Base-by-base conservation (phyloP, 2,329 filamentous ascomycete genomes). In the Phyllosticta citriasiana region DNA sequence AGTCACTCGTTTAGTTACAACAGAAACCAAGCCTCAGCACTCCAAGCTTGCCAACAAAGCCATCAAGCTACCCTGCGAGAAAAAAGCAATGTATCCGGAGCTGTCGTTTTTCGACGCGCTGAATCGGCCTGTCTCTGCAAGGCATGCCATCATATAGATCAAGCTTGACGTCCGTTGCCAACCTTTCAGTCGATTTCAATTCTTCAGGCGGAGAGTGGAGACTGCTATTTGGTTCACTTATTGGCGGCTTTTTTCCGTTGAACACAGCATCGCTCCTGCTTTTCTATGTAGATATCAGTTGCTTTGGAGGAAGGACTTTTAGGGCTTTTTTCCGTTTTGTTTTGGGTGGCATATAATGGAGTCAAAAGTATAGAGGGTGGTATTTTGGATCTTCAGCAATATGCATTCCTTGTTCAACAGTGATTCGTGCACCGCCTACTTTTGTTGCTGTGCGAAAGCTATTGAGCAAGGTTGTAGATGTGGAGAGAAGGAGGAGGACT, bases 321-420 rank as follows among this genome's bases (percentile, higher is more conserved):
- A 55, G 26, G 27, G 30, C 26, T 59, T 10, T 35, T 58, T 58
- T 58, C 22, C 27, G 27, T 52, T 47, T 60, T 55, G 54, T 47
- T 60, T 55, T 50, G 58, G 33, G 58, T 40, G 58, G 58, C 58
- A 60, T 60, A 55, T 50, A 52, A 53, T 60, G 58, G 58, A 60
- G 58, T 60, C 53, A 60, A 60, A 60, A 60, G 58, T 60, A 60
- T 60, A 60, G 58, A 60, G 52, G 58, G 58, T 52, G 58, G 58
- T 55, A 60, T 50, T 55, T 55, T 25, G 54, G 54, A 55, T 33
- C 30, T 30, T 33, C 26, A 35, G 19, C 16, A 30, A 30, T 30
- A 50, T 59, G 50, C 19, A 53, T 25, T 54, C 47, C 40, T 50
- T 47, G 30, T 53, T 9, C 19, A 40, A 40, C 33, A 40, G 33